Evolutionary conservation across 805 yeast species (phyloP).

Genomic region (Pichia sporocuriosa): DNA sequence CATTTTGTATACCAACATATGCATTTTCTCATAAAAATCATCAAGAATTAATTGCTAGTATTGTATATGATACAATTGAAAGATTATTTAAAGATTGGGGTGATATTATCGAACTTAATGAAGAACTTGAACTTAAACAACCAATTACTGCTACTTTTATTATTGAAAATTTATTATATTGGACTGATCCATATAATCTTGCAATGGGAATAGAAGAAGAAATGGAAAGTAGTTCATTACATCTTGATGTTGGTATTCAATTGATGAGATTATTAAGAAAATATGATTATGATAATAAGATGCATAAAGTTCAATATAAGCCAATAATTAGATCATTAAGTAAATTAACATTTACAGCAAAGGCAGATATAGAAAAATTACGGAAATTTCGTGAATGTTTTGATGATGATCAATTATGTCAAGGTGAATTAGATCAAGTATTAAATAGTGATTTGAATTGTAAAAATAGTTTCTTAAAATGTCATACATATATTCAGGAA

Average conservation of each 20-base stretch:
- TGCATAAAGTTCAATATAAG: conserved; percentile 46
- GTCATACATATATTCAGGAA: conserved; percentile 22
- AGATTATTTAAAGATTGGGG: conserved; percentile 44
- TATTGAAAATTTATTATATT: conserved; percentile 64
- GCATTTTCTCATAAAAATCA: conserved; percentile 69
- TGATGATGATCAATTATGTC: conserved; percentile 20
- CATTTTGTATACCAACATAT: conserved; percentile 85
- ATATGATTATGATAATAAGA: conserved; percentile 40
- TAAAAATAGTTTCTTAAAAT: conserved; percentile 21
- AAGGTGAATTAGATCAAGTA: conserved; percentile 23
- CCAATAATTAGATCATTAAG: conserved; percentile 45
- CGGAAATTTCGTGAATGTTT: conserved; percentile 19
- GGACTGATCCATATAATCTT: conserved; percentile 77
- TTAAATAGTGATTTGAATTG: conserved; percentile 20
- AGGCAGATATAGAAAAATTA: conserved; percentile 17
- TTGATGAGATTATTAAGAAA: conserved; percentile 43
- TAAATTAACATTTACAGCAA: conserved; percentile 38
- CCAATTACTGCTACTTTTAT: conserved; percentile 43
- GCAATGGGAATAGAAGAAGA: conserved; percentile 43
- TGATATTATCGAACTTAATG: conserved; percentile 32
- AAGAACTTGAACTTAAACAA: conserved; percentile 21
- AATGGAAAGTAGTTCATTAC: conserved; percentile 40
- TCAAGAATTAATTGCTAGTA: conserved; percentile 56
- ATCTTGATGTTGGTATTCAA: conserved; percentile 49
- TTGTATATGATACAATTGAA: conserved; percentile 59